These are phyloP conservation scores for Didymella glomerata DNA, from an alignment of 2,329 filamentous ascomycete species.

Conservation along the genomic window DNA sequence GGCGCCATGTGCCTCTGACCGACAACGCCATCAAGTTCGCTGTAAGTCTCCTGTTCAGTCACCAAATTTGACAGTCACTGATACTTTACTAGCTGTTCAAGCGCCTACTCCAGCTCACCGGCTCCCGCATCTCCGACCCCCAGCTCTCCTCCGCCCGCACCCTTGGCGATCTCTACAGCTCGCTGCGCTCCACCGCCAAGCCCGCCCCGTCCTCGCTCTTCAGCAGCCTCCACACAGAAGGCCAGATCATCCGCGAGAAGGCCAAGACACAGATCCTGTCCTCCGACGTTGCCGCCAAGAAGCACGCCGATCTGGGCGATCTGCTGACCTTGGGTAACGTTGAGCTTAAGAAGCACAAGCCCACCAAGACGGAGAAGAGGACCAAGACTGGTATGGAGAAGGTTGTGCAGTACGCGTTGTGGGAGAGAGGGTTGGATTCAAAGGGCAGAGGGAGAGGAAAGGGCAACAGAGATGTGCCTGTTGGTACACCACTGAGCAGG, in stretches of 20 bases:
- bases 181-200: slow-evolving; percentile 47
- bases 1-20: slow-evolving; percentile 39
- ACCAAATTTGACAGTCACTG: no score
- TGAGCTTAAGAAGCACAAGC: slow-evolving; percentile 67
- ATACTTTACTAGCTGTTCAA: slow-evolving; percentile 72
- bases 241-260: slow-evolving; percentile 31
- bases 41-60: slow-evolving; percentile 40
- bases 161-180: slow-evolving; percentile 50
- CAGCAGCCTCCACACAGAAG: slow-evolving; percentile 60
- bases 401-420: slow-evolving; percentile 75
- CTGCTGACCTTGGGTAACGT: slow-evolving; percentile 67
- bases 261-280: slow-evolving; percentile 7
- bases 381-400: slow-evolving; percentile 78
- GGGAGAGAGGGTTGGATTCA: slow-evolving; percentile 29
- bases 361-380: slow-evolving; percentile 77
- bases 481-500: slow-evolving; percentile 12
- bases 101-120: slow-evolving; percentile 81
- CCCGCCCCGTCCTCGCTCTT: slow-evolving; percentile 65
- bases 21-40: slow-evolving; percentile 47
- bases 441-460: background rate
- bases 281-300: background rate
- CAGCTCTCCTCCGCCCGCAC: slow-evolving; percentile 59
- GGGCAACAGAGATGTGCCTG: slow-evolving; percentile 1
- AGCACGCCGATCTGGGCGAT: slow-evolving; percentile 34
- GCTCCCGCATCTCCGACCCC: slow-evolving; percentile 75